Percentiles rank a stretch among this genome's conserved stretches.
Evolutionary conservation across 768 basidiomycete genomes (phyloP).

Genomic region (Russula lepida): DNA sequence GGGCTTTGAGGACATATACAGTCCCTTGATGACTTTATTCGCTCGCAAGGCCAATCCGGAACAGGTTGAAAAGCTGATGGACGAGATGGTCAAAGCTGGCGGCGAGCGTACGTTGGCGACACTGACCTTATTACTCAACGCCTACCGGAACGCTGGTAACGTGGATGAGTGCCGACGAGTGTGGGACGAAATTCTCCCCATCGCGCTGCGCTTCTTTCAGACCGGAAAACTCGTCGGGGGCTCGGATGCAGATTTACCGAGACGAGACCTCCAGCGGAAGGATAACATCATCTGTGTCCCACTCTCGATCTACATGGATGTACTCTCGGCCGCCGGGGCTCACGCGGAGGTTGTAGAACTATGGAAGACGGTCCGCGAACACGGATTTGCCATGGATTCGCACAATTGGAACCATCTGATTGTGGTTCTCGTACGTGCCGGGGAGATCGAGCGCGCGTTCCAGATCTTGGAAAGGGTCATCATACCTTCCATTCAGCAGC

Average conservation of each 20-base stretch:
- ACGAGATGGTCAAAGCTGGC: conserved; percentile 45
- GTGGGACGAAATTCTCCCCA: conserved; percentile 61
- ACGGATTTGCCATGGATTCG: conserved; percentile 73
- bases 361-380: conserved; percentile 56
- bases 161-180: conserved; percentile 45
- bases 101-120: conserved; percentile 50
- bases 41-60: conserved; percentile 35
- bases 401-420: conserved; percentile 89
- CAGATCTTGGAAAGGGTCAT: conserved; percentile 73
- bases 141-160: conserved; percentile 54
- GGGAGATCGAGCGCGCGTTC: conserved; percentile 77
- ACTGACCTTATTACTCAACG: conserved; percentile 60
- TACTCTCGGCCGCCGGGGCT: conserved; percentile 52
- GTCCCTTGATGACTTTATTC: conserved; percentile 52
- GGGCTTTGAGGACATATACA: conserved; percentile 48
- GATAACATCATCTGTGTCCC: conserved; percentile 65
- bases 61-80: conserved; percentile 50
- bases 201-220: conserved; percentile 40
- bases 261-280: conserved; percentile 25
- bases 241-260: conserved; percentile 21
- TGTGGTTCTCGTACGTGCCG: conserved; percentile 68
- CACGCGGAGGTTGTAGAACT: conserved; percentile 52
- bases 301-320: conserved; percentile 74
- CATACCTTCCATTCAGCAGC: conserved; percentile 36
- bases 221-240: conserved; percentile 30